phyloP scores from a whole-genome alignment of 148 eudicot species.

The Rhododendron vialii region DNA sequence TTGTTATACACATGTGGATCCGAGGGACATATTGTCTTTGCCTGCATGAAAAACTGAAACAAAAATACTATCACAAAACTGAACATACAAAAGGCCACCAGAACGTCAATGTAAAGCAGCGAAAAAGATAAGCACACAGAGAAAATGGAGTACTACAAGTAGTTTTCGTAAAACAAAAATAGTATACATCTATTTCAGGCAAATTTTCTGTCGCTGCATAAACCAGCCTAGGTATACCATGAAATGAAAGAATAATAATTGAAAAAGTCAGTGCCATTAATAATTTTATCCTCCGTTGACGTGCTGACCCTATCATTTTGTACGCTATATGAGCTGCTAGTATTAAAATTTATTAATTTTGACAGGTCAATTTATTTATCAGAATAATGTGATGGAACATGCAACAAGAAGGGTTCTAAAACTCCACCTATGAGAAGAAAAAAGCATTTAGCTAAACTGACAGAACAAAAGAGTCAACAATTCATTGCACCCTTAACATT shows the following conservation, averaged over 20 bases:
- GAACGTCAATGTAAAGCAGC: background rate
- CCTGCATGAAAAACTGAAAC: conserved; percentile 92
- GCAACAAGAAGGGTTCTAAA: too few species aligned
- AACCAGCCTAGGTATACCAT: background rate
- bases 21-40: conserved; percentile 70
- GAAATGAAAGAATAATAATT: background rate
- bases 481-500: background rate
- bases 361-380: too few species aligned
- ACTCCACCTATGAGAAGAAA: too few species aligned
- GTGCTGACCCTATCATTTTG: too few species aligned
- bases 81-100: background rate
- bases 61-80: conserved; percentile 17
- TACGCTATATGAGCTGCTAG: too few species aligned
- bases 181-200: background rate
- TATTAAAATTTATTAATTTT: too few species aligned
- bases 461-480: background rate
- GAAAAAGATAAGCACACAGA: background rate
- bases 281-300: too few species aligned
- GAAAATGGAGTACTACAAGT: background rate
- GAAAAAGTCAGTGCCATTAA: background rate
- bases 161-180: background rate
- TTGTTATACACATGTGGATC: conserved; percentile 98
- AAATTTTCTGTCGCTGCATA: background rate
- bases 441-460: background rate
- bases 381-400: too few species aligned